phyloP scores from a whole-genome alignment of 2,329 filamentous ascomycete genomes.

The Lachnellula willkommii region DNA sequence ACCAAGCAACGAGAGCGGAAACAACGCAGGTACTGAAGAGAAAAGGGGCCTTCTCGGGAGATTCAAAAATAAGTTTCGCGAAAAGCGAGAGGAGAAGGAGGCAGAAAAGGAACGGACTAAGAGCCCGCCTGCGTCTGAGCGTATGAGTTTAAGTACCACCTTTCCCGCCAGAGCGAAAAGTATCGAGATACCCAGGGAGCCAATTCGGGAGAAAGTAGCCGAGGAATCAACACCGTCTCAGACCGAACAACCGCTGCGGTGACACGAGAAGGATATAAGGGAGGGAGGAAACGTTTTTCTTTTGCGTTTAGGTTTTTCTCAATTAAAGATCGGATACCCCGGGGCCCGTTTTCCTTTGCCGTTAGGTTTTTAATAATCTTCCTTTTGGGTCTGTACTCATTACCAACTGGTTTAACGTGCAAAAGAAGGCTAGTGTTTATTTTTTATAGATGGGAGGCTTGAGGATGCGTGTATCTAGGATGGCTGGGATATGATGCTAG shows the following conservation, averaged over 20 bases:
- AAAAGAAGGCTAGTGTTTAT: not conserved
- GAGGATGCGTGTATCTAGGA: too few species aligned
- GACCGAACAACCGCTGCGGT: not conserved
- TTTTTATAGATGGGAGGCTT: too few species aligned
- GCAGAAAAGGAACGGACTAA: slow-evolving; percentile 28
- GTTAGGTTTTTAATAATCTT: too few species aligned
- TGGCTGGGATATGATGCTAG: too few species aligned
- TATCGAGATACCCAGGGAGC: slow-evolving; percentile 25
- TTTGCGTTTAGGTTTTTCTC: slow-evolving; percentile 6
- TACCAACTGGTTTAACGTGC: too few species aligned
- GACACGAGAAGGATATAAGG: slow-evolving; percentile 2
- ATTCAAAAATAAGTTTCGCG: slow-evolving; percentile 58
- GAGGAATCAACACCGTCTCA: slow-evolving; percentile 11
- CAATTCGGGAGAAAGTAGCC: slow-evolving; percentile 14
- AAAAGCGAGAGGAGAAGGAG: slow-evolving; percentile 39
- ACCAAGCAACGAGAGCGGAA: slow-evolving; percentile 33
- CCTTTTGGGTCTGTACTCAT: too few species aligned
- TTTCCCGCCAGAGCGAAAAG: slow-evolving; percentile 24
- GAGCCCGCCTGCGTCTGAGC: slow-evolving; percentile 25
- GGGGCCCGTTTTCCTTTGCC: slow-evolving; percentile 10
- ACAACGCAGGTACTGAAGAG: slow-evolving; percentile 23
- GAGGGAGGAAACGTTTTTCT: not conserved
- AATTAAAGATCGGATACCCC: slow-evolving; percentile 24
- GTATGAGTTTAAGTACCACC: slow-evolving; percentile 17
- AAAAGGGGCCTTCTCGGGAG: slow-evolving; percentile 59